Evolutionary conservation across 345 rosid species (phyloP), one percentile per base, ranked within the genome.

Genomic region (Rubroshorea leprosula): DNA sequence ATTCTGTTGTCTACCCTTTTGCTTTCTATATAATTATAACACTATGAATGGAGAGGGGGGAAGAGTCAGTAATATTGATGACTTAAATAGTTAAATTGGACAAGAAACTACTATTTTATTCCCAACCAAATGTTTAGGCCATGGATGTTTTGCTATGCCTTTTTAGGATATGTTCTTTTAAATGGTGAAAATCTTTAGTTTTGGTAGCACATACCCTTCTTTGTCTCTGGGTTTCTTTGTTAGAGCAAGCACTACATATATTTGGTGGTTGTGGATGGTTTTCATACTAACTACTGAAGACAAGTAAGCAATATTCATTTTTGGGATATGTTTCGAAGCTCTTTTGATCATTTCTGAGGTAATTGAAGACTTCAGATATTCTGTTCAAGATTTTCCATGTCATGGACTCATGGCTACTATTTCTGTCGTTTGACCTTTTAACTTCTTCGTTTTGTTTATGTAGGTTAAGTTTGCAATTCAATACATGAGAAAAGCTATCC

Each of bases 381-480:
- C 11, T 55, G 1, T 46, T 9, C 23, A 16, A 2, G 0, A 23
- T 57, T 24, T n/a, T 11, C 11, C 24, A 9, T 45, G 16, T n/a
- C 51, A 29, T 51, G 38, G 51, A 8, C 23, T 41, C 21, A 38
- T 14, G 23, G 24, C 48, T 51, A 9, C 7, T 5, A 17, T 73
- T 3, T 3, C 31, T 15, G 22, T 43, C 49, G 53, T 20, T 31
- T 44, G 55, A 41, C 58, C 25, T 35, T 35, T 17, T 61, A 21
- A 46, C 20, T 8, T 50, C 25, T n/a, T 25, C 35, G 29, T 41
- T 49, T 66, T 44, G 29, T 62, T 55, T 55, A 27, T 72, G 60
- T 70, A 91, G 98, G 98, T 91, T 58, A 91, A 88, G 74, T 78
- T 85, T 79, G 98, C 96, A 17, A 91, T 91, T 65, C 96, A 88